phyloP scores from a whole-genome alignment of 2,329 filamentous ascomycete species.

The Tolypocladium sp. region DNA sequence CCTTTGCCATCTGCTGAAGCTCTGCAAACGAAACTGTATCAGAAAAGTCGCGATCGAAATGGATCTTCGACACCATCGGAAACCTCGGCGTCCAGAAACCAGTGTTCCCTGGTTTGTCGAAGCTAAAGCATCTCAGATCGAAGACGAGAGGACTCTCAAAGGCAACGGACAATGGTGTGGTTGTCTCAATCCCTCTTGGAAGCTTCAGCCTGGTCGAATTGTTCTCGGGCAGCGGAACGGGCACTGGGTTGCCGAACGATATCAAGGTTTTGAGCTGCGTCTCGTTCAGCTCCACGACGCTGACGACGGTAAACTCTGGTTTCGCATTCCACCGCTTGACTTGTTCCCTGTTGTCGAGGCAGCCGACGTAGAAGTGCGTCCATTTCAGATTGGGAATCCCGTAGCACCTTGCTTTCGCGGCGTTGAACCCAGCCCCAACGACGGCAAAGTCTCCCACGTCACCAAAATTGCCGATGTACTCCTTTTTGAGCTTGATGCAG shows the following conservation, averaged over 20 bases:
- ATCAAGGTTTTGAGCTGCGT: constrained; percentile 42
- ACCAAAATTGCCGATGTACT: constrained; percentile 68
- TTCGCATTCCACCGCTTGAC: constrained; percentile 39
- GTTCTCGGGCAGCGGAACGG: constrained; percentile 28
- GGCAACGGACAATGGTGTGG: constrained; percentile 35
- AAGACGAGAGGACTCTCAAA: constrained; percentile 69
- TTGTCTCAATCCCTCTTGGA: constrained; percentile 31
- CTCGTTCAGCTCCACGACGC: constrained; percentile 47
- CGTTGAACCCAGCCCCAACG: constrained; percentile 64
- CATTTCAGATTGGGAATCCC: constrained; percentile 50
- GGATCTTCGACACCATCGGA: constrained; percentile 66
- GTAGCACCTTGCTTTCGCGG: constrained; percentile 49
- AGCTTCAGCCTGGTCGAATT: constrained; percentile 34
- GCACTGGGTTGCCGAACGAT: constrained; percentile 33
- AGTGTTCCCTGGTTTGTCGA: constrained; percentile 61
- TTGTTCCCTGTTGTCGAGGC: constrained; percentile 58
- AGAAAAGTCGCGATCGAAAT: constrained; percentile 61
- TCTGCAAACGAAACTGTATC: constrained; percentile 63
- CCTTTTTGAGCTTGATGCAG: constrained; percentile 81
- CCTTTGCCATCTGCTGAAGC: constrained; percentile 56
- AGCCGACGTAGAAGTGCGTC: constrained; percentile 77
- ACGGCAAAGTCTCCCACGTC: constrained; percentile 79
- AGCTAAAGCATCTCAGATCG: constrained; percentile 72
- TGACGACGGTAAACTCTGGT: constrained; percentile 59
- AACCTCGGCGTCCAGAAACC: constrained; percentile 70